Base-by-base conservation (phyloP, 2,329 filamentous ascomycete species). In the Stemphylium beticola region DNA sequence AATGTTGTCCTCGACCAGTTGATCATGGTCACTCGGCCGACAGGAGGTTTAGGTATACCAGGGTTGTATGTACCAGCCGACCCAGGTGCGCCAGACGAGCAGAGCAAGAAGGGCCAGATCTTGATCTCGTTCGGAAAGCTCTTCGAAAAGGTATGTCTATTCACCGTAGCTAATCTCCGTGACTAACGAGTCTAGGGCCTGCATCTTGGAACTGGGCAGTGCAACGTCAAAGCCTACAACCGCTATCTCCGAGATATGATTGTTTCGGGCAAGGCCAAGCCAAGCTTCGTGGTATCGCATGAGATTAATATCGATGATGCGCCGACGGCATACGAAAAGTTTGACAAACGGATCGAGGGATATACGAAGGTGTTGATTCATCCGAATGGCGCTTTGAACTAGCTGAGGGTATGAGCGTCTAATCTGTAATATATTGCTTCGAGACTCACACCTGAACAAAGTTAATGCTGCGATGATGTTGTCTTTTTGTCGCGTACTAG, bases 301-400 rank as follows among this genome's bases (percentile, higher is more conserved):
- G 85, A 88, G 65, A 83, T 88, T 53, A 78, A 76, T 9, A 82
- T 89, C 18, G 85, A 88, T 2, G 84, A 87, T 18, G 85, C 84
- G 0, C 81, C 82, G 12, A 71, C 74, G 6, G 85, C 85, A 0
- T 89, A 89, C 62, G 80, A 85, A 41, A 88, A 87, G 68, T 89
- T 89, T 64, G 85, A 89, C 66, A 83, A 84, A 73, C 76, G 85
- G 43, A 81, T 87, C 31, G 86, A 89, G 39, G 86, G 87, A 1
- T 88, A 87, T 58, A 88, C 85, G 11, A 89, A 89, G 75, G 86
- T 88, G 11, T 74, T 88, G 54, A 86, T 88, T 53, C 86, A 88
- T 66, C 86, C 86, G 0, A 88, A 88, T 58, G 85, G 85, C 31
- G 45, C 58, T 17, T 48, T 66, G 42, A 61, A 65, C 46, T 66